Evolutionary conservation across 2,329 filamentous ascomycete genomes (phyloP).

Genomic region (Cytospora chrysosperma): DNA sequence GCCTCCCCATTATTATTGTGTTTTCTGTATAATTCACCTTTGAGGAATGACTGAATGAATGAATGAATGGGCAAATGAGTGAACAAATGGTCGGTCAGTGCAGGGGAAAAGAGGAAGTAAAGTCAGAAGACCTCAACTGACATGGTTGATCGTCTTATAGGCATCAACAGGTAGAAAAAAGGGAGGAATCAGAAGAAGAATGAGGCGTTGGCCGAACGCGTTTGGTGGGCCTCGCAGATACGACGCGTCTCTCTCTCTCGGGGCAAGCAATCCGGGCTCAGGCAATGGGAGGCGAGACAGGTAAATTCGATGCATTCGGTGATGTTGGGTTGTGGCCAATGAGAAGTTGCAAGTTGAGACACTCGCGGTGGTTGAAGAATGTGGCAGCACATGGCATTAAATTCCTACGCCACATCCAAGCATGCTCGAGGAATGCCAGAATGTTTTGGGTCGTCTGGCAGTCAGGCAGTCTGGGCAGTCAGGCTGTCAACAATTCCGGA

Average conservation of each 20-base stretch:
- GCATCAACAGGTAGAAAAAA: constrained; percentile 1
- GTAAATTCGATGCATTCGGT: constrained; percentile 4
- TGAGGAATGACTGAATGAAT: constrained; percentile 7
- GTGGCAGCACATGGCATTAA: neutral
- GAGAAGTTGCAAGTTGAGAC: constrained; percentile 5
- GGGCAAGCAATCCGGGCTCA: neutral
- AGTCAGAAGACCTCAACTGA: neutral
- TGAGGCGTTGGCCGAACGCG: neutral
- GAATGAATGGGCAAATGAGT: constrained; percentile 16
- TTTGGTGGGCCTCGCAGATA: neutral
- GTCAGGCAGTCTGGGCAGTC: too few relatives aligned
- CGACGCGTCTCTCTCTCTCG: neutral
- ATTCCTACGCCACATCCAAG: neutral
- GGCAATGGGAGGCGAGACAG: constrained; percentile 10
- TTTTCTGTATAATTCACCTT: neutral
- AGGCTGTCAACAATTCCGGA: neutral
- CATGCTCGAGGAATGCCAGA: constrained; percentile 1
- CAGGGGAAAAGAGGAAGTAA: neutral
- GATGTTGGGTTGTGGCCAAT: constrained; percentile 6
- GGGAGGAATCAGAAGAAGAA: neutral
- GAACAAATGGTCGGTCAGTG: constrained; percentile 10
- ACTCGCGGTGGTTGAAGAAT: constrained; percentile 20
- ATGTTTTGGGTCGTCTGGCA: neutral
- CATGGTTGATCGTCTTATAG: constrained; percentile 4
- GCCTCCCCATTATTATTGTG: constrained; percentile 17